Evolutionary conservation across 352 stramenopile species (phyloP).

Genomic region (Phytophthora podocarpi): DNA sequence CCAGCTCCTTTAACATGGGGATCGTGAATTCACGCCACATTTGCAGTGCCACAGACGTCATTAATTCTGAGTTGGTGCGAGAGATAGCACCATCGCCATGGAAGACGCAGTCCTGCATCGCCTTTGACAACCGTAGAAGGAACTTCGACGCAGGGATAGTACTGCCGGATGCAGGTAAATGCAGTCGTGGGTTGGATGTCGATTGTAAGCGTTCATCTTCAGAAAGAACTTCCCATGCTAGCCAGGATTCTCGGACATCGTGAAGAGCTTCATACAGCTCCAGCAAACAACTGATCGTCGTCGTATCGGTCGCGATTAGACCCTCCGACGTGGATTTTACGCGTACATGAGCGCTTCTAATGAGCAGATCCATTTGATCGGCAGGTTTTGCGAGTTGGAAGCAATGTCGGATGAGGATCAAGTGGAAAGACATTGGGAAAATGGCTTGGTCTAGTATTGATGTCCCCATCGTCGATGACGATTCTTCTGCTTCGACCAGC

Average conservation of each 20-base stretch:
- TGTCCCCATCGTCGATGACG: background rate
- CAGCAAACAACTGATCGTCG: slow-evolving; percentile 29
- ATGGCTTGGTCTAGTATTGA: background rate
- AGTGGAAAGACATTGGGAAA: slow-evolving; percentile 46
- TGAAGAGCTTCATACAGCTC: slow-evolving; percentile 36
- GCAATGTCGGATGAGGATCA: slow-evolving; percentile 31
- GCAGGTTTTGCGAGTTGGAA: slow-evolving; percentile 29
- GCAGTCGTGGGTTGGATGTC: background rate
- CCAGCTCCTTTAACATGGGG: slow-evolving; percentile 41
- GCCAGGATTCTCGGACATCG: slow-evolving; percentile 23
- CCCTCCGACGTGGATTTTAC: background rate
- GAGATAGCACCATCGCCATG: slow-evolving; percentile 24
- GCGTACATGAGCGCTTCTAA: slow-evolving; percentile 24
- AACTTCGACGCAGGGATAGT: slow-evolving; percentile 11
- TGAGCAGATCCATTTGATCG: slow-evolving; percentile 26
- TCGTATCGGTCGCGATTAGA: background rate
- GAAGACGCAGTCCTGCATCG: slow-evolving; percentile 35
- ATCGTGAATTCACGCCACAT: slow-evolving; percentile 47
- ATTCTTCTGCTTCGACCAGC: background rate
- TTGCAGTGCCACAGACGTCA: slow-evolving; percentile 37
- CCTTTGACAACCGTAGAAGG: slow-evolving; percentile 20
- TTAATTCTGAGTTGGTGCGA: slow-evolving; percentile 37
- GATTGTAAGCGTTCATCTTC: slow-evolving; percentile 15
- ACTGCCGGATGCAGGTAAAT: slow-evolving; percentile 5
- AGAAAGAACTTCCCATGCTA: slow-evolving; percentile 14